These are phyloP conservation scores for Candida schatavii DNA, from an alignment of 805 yeast species.

Conservation along the genomic window DNA sequence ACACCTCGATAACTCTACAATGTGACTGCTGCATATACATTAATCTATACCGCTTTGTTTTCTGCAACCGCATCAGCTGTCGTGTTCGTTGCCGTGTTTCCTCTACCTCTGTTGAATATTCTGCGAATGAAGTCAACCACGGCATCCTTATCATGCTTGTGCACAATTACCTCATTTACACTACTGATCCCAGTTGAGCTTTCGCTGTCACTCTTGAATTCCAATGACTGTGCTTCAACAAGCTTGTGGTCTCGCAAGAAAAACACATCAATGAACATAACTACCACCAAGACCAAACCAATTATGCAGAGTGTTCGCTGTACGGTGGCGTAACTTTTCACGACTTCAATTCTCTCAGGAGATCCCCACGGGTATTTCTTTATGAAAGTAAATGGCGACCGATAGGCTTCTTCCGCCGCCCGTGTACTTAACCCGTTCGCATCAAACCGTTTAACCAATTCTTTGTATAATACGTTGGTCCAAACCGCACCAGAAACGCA, in stretches of 20 bases:
- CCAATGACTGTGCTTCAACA: constrained; percentile 28
- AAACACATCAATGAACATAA: constrained; percentile 46
- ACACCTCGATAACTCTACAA: too few species aligned
- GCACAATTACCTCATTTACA: constrained; percentile 18
- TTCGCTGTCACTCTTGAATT: constrained; percentile 11
- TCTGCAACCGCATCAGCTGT: too few species aligned
- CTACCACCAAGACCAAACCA: constrained; percentile 53
- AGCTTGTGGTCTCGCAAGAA: constrained; percentile 54
- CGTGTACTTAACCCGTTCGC: constrained; percentile 24
- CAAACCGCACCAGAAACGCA: constrained; percentile 70
- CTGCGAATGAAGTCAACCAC: constrained; percentile 12
- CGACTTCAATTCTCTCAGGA: constrained; percentile 56
- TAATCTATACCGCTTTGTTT: too few species aligned
- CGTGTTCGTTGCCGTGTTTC: too few species aligned
- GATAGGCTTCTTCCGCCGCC: constrained; percentile 30
- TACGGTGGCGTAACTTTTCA: constrained; percentile 54
- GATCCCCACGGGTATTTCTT: constrained; percentile 57
- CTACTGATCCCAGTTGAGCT: constrained; percentile 6
- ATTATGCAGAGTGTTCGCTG: constrained; percentile 58
- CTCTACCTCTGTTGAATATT: constrained; percentile 8
- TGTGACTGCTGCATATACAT: too few species aligned
- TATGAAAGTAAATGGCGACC: constrained; percentile 51
- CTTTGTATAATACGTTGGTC: constrained; percentile 55
- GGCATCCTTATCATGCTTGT: constrained; percentile 23
- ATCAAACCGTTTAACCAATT: constrained; percentile 32